Evolutionary conservation across 2,329 filamentous ascomycete species (phyloP), one percentile per base, ranked within the genome.

Genomic region (Diaporthe australafricana): DNA sequence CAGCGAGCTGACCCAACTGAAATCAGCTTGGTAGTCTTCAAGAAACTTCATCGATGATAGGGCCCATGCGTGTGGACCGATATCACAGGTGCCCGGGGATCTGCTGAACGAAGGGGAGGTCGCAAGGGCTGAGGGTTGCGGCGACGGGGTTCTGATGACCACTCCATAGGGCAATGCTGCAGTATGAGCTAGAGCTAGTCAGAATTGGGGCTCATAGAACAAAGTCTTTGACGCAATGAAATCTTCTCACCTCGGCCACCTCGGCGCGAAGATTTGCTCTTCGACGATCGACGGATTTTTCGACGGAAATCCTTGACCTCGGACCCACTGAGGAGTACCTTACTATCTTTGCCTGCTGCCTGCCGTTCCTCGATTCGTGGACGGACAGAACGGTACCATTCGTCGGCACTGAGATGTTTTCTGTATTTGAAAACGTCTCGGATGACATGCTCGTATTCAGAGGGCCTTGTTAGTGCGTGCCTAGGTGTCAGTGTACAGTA

Each of bases 81-180:
- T 1, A 2, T 57, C 32, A 5, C 2, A 1, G 53, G 7, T 7
- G 2, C 1, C 5, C 3, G 1, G 20, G 4, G 25, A 14, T 17
- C 11, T 25, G 30, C 11, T 12, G 2, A 8, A 12, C 9, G 22
- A 7, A 12, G n/a, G 1, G 3, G 38, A 30, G 5, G 38, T 11
- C 3, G 11, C 55, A 20, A 20, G 22, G 5, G 55, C 9, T 11
- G 38, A 60, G 12, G 22, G 35, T 60, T 25, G 35, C 3, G 38
- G 56, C 22, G 56, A 45, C 5, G 56, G 56, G 38, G 56, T 60
- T n/a, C 25, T 40, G 56, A 60, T 60, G 7, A 30, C 25, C 22
- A 60, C 14, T n/a, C 56, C 56, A 3, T 42, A 27, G 14, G 56
- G 56, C 22, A 60, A 20, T 30, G 4, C 56, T 14, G 56, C 38